Base-by-base conservation (phyloP, 371 early-diverging fungal genomes). In the Mucor sp. region DNA sequence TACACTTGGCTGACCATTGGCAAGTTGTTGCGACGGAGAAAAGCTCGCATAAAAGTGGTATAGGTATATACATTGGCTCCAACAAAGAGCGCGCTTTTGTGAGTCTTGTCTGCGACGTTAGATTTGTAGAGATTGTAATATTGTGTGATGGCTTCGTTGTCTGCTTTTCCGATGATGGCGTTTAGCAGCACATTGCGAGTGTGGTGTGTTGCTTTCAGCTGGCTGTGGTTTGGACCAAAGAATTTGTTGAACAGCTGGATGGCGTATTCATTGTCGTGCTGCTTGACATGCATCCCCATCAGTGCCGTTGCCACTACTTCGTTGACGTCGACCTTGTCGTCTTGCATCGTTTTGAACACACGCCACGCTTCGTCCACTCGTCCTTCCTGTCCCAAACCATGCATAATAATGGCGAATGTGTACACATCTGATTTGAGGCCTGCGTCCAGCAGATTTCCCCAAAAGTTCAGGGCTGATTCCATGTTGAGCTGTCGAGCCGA, bases 1-100 rank as follows among this genome's bases (percentile, higher is more conserved):
- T 79, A 83, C 14, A 81, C 78, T 39, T 73, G 71, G 25, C 71
- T 71, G 28, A 81, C 81, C 78, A 79, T 79, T 8, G 62, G 57
- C 4, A 78, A 50, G 27, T 69, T 74, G 55, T 77, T 62, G 14
- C 71, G 76, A 9, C 81, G 81, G 41, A 83, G 62, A 43, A 81
- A 83, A 9, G 84, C 79, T 28, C 84, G 77, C 84, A 83, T 83
- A 63, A 83, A 83, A 2, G 70, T 66, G 12, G 81, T 83, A 60
- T 75, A 83, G 9, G 78, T 78, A 63, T 71, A 77, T 9, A 79
- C 80, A 53, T 70, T 74, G 12, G 80, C 65, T 33, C 71, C 72
- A 2, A 72, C 19, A 37, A 73, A 75, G 8, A 75, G 56, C 2
- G 62, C 23, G 5, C 63, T 39, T 21, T 56, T 19, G 15, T 33